Evolutionary conservation across 164 flowering plant genomes (phyloP).

Genomic region (Vitis vinifera): ASM3070453v1 NC_081806.1:9303501-9304000

Average conservation of each 20-base stretch:
- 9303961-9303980: constrained; percentile 15
- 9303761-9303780: constrained; percentile 28
- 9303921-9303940: constrained; percentile 20
- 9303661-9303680: constrained; percentile 13
- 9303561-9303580: constrained; percentile 24
- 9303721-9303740: background rate
- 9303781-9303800: constrained; percentile 4
- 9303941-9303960: constrained; percentile 26
- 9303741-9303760: constrained; percentile 20
- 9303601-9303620: background rate
- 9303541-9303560: constrained; percentile 3
- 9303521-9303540: background rate
- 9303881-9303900: constrained; percentile 15
- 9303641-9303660: constrained; percentile 5
- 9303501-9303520: background rate
- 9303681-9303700: constrained; percentile 26
- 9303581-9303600: constrained; percentile 12
- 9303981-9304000: background rate
- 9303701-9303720: constrained; percentile 19
- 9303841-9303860: background rate
- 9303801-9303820: constrained; percentile 15
- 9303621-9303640: constrained; percentile 12
- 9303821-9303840: constrained; percentile 8
- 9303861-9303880: constrained; percentile 27
- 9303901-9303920: constrained; percentile 28